Evolutionary conservation across 2,329 filamentous ascomycete species (phyloP).

Genomic region (Botryotinia narcissicola): DNA sequence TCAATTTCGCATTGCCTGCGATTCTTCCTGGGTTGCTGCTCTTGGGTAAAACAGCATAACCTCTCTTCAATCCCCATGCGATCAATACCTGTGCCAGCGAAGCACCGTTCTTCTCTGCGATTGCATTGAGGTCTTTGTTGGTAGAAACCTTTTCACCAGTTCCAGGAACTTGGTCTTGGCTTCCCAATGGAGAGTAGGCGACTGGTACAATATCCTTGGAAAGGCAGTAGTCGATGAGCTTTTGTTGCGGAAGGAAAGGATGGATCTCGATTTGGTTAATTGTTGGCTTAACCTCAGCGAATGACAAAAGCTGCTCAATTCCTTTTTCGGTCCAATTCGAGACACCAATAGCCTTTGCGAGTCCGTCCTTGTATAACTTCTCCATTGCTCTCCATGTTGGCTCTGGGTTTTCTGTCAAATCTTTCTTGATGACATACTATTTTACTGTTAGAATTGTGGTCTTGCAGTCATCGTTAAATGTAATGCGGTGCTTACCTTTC

Average conservation of each 20-base stretch:
- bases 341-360: conserved; percentile 57
- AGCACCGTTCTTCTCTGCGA: conserved; percentile 63
- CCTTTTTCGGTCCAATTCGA: conserved; percentile 57
- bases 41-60: conserved; percentile 70
- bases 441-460: conserved; percentile 20
- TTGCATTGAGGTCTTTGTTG: conserved; percentile 57
- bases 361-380: conserved; percentile 58
- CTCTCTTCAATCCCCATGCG: conserved; percentile 69
- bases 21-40: conserved; percentile 68
- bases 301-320: conserved; percentile 51
- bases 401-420: conserved; percentile 63
- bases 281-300: conserved; percentile 48
- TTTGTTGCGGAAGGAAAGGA: conserved; percentile 68
- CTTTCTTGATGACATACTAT: conserved; percentile 60
- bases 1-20: conserved; percentile 64
- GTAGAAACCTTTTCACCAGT: conserved; percentile 65
- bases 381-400: conserved; percentile 75
- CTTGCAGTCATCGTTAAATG: neutral
- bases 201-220: conserved; percentile 68
- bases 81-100: conserved; percentile 63
- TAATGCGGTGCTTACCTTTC: conserved; percentile 43
- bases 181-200: conserved; percentile 67
- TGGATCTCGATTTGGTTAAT: conserved; percentile 67
- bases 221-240: conserved; percentile 67
- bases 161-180: conserved; percentile 62